Base-by-base conservation (phyloP, 179 eudicot genomes). In the Patellifolia procumbens region DNA sequence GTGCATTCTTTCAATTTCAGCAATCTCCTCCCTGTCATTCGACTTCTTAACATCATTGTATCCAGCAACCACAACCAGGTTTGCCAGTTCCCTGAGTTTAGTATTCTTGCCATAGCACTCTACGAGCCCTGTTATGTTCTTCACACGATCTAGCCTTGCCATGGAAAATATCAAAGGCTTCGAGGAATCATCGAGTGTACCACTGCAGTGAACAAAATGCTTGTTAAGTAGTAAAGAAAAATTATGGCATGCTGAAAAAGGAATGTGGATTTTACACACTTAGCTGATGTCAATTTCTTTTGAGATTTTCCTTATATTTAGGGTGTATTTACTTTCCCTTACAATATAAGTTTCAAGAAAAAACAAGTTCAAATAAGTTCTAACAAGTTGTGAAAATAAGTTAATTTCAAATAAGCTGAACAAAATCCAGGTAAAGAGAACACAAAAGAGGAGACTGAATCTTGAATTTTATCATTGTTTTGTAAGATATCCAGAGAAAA, bases 41-140 rank as follows among this genome's bases (percentile, higher is more conserved):
- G 98, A 94, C 72, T 89, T 89, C 72, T 88, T 92, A 9, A 31
- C 70, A 91, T 84, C 31, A 70, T 90, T 51, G 85, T 92, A 91
- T 26, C 98, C 98, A 7, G 94, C 98, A 1, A 94, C 97, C 28
- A 94, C 96, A 0, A 92, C 98, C 20, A 94, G 94, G 87, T 94
- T 94, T 1, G 85, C 91, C 77, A 92, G 62, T 51, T 89, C 91
- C 67, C 88, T 76, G 6, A 94, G 91, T 34, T 75, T 78, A 6
- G 79, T 81, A 68, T 81, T 89, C 87, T 90, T 92, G 29, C 91
- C 96, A 60, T 89, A 94, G 87, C 90, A 81, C 70, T 94, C 97
- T 1, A 92, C 96, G 16, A 94, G 88, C 15, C 98, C 96, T 0
- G 97, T 87, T 42, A 94, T 80, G 86, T 94, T 92, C 85, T 94